Percentiles rank a stretch among this genome's conserved stretches.
Conservation (phyloP, 495 filamentous ascomycete genomes). For the Baudoinia panamericana region DNA sequence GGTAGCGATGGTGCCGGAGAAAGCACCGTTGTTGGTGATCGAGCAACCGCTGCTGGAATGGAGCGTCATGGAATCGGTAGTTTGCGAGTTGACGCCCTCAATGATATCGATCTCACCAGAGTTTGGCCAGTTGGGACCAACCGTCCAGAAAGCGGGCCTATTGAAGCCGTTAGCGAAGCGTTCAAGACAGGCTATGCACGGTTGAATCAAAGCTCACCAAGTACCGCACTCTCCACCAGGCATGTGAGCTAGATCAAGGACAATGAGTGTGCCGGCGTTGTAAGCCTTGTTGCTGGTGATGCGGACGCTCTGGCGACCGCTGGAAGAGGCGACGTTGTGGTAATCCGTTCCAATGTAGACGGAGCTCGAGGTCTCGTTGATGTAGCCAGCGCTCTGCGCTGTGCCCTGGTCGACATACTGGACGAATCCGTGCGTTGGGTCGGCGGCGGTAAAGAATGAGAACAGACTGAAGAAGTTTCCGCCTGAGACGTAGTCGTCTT, state of each 20-base stretch:
- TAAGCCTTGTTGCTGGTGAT: conserved; percentile 30
- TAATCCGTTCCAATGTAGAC: conserved; percentile 25
- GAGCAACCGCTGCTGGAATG: conserved; percentile 34
- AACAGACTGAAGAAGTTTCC: conserved; percentile 21
- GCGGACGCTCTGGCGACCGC: conserved; percentile 29
- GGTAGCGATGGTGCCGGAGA: conserved; percentile 16
- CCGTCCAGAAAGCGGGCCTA: conserved; percentile 33
- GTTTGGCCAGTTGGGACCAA: conserved; percentile 31
- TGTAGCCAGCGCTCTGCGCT: conserved; percentile 21
- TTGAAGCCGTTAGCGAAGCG: too few relatives aligned
- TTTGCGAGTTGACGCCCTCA: conserved; percentile 63
- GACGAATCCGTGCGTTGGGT: conserved; percentile 29
- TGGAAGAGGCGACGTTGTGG: conserved; percentile 21
- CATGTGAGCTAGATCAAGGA: conserved; percentile 32
- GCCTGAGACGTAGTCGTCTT: conserved; percentile 19
- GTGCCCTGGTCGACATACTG: conserved; percentile 24
- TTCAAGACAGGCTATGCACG: too few relatives aligned
- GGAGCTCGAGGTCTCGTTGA: conserved; percentile 15
- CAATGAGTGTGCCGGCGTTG: conserved; percentile 24
- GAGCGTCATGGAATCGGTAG: conserved; percentile 54
- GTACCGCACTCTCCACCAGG: conserved; percentile 30
- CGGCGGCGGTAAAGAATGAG: conserved; percentile 14
- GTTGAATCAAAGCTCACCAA: too few relatives aligned
- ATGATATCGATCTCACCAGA: conserved; percentile 53
- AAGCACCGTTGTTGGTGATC: conserved; percentile 34